Base-by-base conservation (phyloP, 441 rosid genomes). In the California macrophylla region DNA sequence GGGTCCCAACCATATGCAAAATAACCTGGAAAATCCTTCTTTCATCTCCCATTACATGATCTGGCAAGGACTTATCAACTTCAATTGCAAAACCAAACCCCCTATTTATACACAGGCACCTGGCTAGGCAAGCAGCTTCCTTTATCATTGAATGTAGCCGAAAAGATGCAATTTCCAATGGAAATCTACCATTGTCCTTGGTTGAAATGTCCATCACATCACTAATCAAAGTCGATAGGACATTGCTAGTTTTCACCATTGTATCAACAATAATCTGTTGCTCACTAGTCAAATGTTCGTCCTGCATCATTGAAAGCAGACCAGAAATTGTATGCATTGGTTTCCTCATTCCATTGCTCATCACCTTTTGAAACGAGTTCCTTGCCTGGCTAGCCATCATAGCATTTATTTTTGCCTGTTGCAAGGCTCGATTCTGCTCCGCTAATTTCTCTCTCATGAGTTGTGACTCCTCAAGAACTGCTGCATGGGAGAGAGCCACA, bases 401-500 rank as follows among this genome's bases (percentile, higher is more conserved):
- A 0, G 96, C 97, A 8, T 86, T 85, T 70, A 74, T 71, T 69
- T 76, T 81, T n/a, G 92, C 96, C 72, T 73, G 84, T 69, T 91
- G 96, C 64, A 94, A 78, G 1, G 87, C 86, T 68, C 93, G 85
- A 78, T 94, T 94, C 81, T 91, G 97, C 76, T 90, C 90, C 69
- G 78, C 93, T 62, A 94, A 73, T 79, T 90, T 84, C 80, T 90
- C 93, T 78, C 96, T 91, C 96, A 94, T 94, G 2, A 82, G 82
- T 75, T 91, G 98, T 21, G 98, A 94, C 68, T 94, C 98, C 66
- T 94, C 98, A 8, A 94, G 94, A 76, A 90, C 87, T 12, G 97
- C 94, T 16, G 98, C 98, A 75, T 94, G 98, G 70, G 97, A 92
- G 68, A 94, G 84, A 25, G 98, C 98, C 73, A 94, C 98, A 3